Evolutionary conservation across 768 basidiomycete genomes (phyloP), one percentile per base, ranked within the genome.

Genomic region (Tricholoma hemisulphureum): DNA sequence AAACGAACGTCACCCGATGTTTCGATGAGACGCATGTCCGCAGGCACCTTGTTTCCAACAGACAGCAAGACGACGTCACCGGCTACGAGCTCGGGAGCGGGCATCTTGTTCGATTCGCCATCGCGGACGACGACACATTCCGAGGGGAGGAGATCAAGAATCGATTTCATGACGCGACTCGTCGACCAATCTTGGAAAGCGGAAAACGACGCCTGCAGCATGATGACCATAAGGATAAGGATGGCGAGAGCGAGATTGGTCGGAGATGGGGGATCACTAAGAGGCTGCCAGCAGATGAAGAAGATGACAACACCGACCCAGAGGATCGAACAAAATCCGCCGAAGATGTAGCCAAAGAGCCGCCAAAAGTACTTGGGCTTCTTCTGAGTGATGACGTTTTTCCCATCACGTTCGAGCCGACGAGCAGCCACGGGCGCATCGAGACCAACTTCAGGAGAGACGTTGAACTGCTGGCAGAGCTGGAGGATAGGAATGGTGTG

Each of bases 11-110:
- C 84, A 5, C 76, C 75, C 1, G 81, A 80, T 58, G 77, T 77
- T 11, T 80, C 67, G 35, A 84, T 75, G 8, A 87, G 73, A 23
- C 85, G 77, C 26, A 85, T 70, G 61, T 87, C 86, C 13, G 62
- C 63, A 29, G 63, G 63, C 1, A 64, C 63, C 54, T 62, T 64
- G 35, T 62, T 62, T 2, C 63, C 63, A 14, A 62, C 52, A 6
- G 58, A 55, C n/a, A 64, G 26, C 31, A 58, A 7, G n/a, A 64
- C 63, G 2, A 64, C 46, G 18, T 64, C 63, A 1, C 63, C 63
- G 4, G 52, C 58, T 14, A 56, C 59, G 23, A 64, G 57, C 23
- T 62, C 59, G 2, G 61, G 46, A 6, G 61, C 61, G 7, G 61
- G 48, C 20, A 64, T 56, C 32, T 51, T 62, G 55, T 34, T 57